Percentiles rank a stretch among this genome's conserved stretches.
Conservation (phyloP, 2,329 filamentous ascomycete genomes). For the Fusarium chuoi region DNA sequence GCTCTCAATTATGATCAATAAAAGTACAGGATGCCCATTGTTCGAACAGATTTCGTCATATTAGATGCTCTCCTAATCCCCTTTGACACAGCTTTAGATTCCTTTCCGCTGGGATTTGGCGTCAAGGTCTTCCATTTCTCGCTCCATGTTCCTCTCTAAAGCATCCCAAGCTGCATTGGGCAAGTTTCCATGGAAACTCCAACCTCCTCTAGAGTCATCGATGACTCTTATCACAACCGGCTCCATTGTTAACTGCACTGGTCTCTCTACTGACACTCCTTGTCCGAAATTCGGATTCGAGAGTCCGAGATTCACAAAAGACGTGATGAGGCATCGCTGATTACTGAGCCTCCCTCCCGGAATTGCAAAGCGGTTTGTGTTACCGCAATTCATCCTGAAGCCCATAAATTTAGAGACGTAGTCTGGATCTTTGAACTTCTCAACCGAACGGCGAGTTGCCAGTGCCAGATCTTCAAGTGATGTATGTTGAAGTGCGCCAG, state of each 20-base stretch:
- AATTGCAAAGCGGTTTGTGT: not conserved
- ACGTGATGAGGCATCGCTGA: not conserved
- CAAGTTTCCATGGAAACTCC: not conserved
- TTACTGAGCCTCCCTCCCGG: not conserved
- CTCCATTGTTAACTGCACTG: not conserved
- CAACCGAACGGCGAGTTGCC: not conserved
- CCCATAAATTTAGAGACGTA: not conserved
- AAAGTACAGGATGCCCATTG: no score
- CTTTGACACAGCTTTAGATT: rapidly evolving
- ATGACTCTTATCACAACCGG: not conserved
- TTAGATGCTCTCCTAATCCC: not conserved
- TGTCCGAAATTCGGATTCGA: not conserved
- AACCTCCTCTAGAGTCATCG: not conserved
- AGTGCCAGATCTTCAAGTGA: not conserved
- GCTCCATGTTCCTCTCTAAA: not conserved
- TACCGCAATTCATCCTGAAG: not conserved
- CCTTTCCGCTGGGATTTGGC: rapidly evolving
- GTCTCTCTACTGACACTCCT: not conserved
- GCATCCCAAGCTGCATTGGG: not conserved
- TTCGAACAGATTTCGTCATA: rapidly evolving
- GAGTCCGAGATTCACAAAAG: not conserved
- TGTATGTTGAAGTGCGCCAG: rapidly evolving
- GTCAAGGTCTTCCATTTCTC: not conserved
- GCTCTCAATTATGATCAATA: not conserved
- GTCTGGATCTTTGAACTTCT: not conserved